Conservation (phyloP, 208 protist species). For the Acanthamoeba sp. region DNA sequence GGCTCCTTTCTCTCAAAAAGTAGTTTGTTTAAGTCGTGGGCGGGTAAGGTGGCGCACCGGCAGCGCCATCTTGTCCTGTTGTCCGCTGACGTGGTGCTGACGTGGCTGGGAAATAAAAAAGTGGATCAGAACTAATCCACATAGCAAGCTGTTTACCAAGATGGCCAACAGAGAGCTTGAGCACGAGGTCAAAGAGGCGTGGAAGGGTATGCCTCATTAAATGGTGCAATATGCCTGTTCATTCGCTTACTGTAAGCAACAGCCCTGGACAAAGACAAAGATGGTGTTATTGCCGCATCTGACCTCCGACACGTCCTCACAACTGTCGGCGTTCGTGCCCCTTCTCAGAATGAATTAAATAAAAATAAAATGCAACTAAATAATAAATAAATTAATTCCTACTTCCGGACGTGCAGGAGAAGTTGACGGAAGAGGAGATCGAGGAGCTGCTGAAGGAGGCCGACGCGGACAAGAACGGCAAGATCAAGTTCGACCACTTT, state of each 20-base stretch:
- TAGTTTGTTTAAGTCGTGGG: too few relatives aligned
- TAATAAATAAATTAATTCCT: too few relatives aligned
- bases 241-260: neutral
- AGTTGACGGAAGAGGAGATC: constrained; percentile 92
- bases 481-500: constrained; percentile 92
- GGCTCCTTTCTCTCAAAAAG: too few relatives aligned
- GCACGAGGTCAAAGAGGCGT: neutral
- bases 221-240: neutral
- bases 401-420: too few relatives aligned
- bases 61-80: too few relatives aligned
- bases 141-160: neutral
- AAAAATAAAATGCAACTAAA: neutral
- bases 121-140: neutral
- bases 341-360: neutral
- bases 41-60: too few relatives aligned
- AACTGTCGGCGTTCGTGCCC: constrained; percentile 85
- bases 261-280: constrained; percentile 88
- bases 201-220: constrained; percentile 13
- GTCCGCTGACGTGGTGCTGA: too few relatives aligned
- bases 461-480: constrained; percentile 89
- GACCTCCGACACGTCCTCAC: constrained; percentile 93
- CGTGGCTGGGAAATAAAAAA: too few relatives aligned
- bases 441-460: constrained; percentile 92
- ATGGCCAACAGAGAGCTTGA: constrained; percentile 15
- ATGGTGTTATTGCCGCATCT: constrained; percentile 87